Evolutionary conservation across 2,329 filamentous ascomycete genomes (phyloP).

Genomic region (Claviceps maximensis): DNA sequence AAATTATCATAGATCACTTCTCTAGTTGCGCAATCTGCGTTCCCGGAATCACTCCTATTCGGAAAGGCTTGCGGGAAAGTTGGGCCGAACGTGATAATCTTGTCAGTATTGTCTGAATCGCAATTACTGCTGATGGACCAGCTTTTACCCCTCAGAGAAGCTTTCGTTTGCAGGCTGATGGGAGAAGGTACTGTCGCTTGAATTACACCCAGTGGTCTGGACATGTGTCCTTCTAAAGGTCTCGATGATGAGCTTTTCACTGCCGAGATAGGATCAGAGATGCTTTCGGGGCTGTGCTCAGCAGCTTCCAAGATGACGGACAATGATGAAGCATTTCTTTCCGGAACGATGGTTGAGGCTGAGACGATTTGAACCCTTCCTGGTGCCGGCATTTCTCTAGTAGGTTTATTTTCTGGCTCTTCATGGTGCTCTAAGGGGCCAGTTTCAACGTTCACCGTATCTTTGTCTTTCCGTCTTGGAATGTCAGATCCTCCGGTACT

Average conservation of each 20-base stretch:
- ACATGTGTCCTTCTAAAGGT: background rate
- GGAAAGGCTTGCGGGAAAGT: background rate
- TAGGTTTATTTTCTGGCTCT: background rate
- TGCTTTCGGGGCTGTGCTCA: background rate
- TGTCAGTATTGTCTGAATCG: background rate
- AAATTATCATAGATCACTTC: background rate
- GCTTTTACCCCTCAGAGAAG: background rate
- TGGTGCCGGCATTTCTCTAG: background rate
- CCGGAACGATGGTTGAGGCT: background rate
- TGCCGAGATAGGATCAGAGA: background rate
- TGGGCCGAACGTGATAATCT: background rate
- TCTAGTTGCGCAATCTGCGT: background rate
- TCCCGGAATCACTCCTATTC: background rate
- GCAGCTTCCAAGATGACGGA: background rate
- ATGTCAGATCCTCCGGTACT: background rate
- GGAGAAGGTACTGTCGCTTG: background rate
- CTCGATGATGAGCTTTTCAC: background rate
- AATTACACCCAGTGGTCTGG: background rate
- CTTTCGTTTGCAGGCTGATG: background rate
- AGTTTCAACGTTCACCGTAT: background rate
- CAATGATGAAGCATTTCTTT: background rate
- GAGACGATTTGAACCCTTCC: background rate
- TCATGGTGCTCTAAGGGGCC: background rate
- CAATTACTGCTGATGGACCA: conserved; percentile 1
- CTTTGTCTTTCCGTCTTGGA: background rate